Percentiles rank a stretch among this genome's conserved stretches.
Conservation (phyloP, 169 alveolate species). For the Plasmodium chabaudi region DNA sequence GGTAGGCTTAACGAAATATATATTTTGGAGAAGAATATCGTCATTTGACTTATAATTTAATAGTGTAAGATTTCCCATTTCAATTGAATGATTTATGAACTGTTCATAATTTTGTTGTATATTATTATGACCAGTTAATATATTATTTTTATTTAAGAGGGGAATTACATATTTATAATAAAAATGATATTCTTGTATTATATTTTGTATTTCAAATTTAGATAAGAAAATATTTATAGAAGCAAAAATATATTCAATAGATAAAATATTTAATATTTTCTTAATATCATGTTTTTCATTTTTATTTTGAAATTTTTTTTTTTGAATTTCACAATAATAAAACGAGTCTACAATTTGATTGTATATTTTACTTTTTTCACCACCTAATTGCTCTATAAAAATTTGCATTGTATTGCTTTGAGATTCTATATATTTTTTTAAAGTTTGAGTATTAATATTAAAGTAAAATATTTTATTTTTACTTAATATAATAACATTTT, state of each 20-base stretch:
- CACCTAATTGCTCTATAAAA: conserved; percentile 72
- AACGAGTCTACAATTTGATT: conserved; percentile 70
- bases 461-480: conserved; percentile 64
- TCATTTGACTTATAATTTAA: conserved; percentile 44
- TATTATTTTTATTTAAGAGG: neutral
- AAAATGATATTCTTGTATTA: conserved; percentile 75
- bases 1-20: conserved; percentile 2
- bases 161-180: conserved; percentile 61
- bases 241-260: conserved; percentile 73
- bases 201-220: conserved; percentile 74
- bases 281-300: conserved; percentile 71
- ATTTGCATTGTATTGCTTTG: conserved; percentile 61
- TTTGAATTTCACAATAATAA: conserved; percentile 76
- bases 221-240: conserved; percentile 71
- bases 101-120: neutral
- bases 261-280: conserved; percentile 44
- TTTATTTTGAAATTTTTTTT: conserved; percentile 46
- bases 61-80: conserved; percentile 22
- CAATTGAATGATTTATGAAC: neutral
- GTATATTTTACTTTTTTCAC: conserved; percentile 29
- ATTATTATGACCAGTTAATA: neutral
- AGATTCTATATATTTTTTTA: conserved; percentile 35
- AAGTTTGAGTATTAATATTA: conserved; percentile 14
- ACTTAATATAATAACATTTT: conserved; percentile 45
- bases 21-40: conserved; percentile 57